phyloP scores from a whole-genome alignment of 495 filamentous ascomycete genomes.

The Penicillium samsonianum region DNA sequence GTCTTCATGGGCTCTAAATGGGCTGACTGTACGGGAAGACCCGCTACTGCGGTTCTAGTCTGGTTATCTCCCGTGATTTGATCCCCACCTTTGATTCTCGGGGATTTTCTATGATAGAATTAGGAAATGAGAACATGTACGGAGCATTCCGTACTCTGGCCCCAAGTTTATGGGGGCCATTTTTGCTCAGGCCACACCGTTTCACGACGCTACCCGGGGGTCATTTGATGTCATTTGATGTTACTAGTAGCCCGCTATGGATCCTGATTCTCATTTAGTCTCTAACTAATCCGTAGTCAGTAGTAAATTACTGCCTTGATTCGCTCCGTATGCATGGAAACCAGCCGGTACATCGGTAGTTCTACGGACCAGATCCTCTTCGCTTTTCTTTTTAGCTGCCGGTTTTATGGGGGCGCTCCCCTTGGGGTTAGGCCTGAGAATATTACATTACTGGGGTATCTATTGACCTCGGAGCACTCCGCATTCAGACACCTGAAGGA shows the following conservation, averaged over 20 bases:
- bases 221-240: neutral
- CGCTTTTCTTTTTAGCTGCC: no score
- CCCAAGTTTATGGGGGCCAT: neutral
- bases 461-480: no score
- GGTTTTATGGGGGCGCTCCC: no score
- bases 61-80: constrained; percentile 5
- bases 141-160: neutral
- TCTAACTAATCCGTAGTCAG: neutral
- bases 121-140: constrained; percentile 1
- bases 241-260: neutral
- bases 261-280: neutral
- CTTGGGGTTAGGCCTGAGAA: no score
- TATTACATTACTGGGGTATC: no score
- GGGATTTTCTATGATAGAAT: neutral
- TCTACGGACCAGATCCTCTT: no score
- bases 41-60: neutral
- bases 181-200: neutral
- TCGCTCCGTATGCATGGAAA: neutral
- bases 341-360: no score
- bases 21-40: constrained; percentile 6
- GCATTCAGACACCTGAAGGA: no score
- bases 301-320: neutral
- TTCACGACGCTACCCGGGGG: constrained; percentile 6
- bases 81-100: neutral
- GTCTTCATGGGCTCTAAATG: neutral